phyloP scores from a whole-genome alignment of 257 asterid species.

The Catharanthus roseus region DNA sequence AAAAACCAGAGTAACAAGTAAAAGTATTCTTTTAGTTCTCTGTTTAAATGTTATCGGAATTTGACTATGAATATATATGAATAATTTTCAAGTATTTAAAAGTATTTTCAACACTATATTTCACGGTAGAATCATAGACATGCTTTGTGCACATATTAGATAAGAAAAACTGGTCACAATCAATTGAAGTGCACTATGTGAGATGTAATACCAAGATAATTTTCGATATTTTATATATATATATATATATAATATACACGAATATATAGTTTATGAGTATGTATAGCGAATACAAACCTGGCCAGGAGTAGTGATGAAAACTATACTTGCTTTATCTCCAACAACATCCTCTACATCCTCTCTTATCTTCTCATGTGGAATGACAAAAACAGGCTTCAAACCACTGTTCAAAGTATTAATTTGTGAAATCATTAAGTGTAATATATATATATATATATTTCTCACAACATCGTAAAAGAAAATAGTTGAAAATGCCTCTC shows the following conservation, averaged over 20 bases:
- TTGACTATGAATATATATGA: neutral
- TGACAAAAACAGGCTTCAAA: conserved; percentile 60
- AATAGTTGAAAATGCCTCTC: too few species aligned
- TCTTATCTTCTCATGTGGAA: conserved; percentile 86
- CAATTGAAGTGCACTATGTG: too few species aligned
- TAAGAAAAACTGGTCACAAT: too few species aligned
- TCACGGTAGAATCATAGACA: too few species aligned
- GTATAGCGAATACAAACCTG: conserved; percentile 65
- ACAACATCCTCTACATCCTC: conserved; percentile 59
- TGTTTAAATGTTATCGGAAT: neutral
- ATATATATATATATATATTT: too few species aligned
- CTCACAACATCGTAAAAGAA: too few species aligned
- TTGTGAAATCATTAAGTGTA: conserved; percentile 1
- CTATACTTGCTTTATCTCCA: conserved; percentile 65
- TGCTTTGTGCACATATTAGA: too few species aligned
- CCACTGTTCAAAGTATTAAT: conserved; percentile 41
- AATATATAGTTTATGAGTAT: neutral
- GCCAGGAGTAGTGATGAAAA: conserved; percentile 87
- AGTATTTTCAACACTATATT: too few species aligned
- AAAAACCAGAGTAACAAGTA: conserved; percentile 6
- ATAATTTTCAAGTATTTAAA: too few species aligned
- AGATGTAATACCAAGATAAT: too few species aligned
- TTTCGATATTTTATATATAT: too few species aligned
- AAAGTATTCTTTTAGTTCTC: neutral
- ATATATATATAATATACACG: too few species aligned